Conservation (phyloP, 2,329 filamentous ascomycete species). For the Colletotrichum ledebouriae region DNA sequence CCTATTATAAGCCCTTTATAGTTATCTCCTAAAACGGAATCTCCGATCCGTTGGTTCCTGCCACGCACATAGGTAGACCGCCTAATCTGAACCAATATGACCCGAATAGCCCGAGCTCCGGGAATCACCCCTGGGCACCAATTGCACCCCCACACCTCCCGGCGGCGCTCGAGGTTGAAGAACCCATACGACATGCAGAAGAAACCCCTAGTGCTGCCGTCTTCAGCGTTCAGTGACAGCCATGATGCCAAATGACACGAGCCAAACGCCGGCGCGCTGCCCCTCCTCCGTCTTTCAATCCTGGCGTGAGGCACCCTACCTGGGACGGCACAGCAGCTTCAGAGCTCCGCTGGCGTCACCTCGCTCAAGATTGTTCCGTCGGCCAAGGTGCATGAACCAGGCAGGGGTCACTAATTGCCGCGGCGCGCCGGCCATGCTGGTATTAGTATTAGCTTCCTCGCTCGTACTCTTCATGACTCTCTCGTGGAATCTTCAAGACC, state of each 20-base stretch:
- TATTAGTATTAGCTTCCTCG: conserved; percentile 37
- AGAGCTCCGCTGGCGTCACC: conserved; percentile 33
- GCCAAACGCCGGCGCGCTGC: conserved; percentile 9
- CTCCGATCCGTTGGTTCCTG: too few species aligned
- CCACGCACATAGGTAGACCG: too few species aligned
- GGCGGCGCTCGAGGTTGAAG: conserved; percentile 32
- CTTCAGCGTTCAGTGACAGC: conserved; percentile 34
- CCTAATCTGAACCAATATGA: conserved; percentile 32
- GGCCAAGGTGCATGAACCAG: conserved; percentile 25
- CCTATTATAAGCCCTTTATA: too few species aligned
- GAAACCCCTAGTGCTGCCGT: conserved; percentile 29
- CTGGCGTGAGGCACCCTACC: not conserved
- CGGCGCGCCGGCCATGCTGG: conserved; percentile 30
- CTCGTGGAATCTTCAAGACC: conserved; percentile 32
- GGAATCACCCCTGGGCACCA: conserved; percentile 18
- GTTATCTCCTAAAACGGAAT: too few species aligned
- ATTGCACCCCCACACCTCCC: conserved; percentile 22
- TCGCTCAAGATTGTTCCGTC: conserved; percentile 40
- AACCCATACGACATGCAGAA: conserved; percentile 35
- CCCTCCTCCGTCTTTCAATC: conserved; percentile 19
- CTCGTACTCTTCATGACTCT: conserved; percentile 21
- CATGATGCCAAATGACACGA: conserved; percentile 23
- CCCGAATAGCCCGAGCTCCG: conserved; percentile 35
- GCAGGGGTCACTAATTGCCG: conserved; percentile 37
- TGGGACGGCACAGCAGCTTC: conserved; percentile 21